Evolutionary conservation across 192 early-diverging fungal genomes (phyloP), one percentile per base, ranked within the genome.

Genomic region (Anaeromyces robustus): DNA sequence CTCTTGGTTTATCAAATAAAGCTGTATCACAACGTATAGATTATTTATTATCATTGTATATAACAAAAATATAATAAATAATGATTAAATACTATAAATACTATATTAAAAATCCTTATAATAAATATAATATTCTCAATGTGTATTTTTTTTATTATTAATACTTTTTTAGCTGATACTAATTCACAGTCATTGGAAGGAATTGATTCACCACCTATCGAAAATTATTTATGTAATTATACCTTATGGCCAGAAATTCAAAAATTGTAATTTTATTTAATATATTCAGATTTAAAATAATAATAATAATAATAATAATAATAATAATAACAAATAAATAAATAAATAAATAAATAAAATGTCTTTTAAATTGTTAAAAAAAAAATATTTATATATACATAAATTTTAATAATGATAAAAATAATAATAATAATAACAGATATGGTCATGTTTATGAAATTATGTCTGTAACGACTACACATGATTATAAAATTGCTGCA

Each of bases 171-270:
- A 29, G 85, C 85, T 31, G 86, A 78, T 30, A 30, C 83, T 1
- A 79, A 77, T 31, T 68, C 81, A 13, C 77, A 83, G 26, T 77
- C 84, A 16, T 30, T 82, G 29, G 78, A 52, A 30, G 29, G 78
- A 19, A 30, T 86, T 14, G 80, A 77, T 3, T 84, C 87, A 34
- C 95, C 94, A 78, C 97, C 96, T 13, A 89, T 95, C 81, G 97
- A 99, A 85, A 95, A 96, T 81, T 92, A 95, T 80, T 87, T 98
- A 34, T 81, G 94, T 81, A 93, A 95, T 80, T 89, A 94, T 84
- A 96, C 96, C 30, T 86, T 99, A 28, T 99, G 97, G 97, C 96
- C 97, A 2, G 97, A 99, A 87, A 87, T 92, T 13, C 92, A 96
- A 81, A 98, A 99, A 85, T 88, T 98, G 82, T 98, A 80, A 87